Evolutionary conservation across 306 rosid species (phyloP).

Genomic region (Aeschynomene evenia): DNA sequence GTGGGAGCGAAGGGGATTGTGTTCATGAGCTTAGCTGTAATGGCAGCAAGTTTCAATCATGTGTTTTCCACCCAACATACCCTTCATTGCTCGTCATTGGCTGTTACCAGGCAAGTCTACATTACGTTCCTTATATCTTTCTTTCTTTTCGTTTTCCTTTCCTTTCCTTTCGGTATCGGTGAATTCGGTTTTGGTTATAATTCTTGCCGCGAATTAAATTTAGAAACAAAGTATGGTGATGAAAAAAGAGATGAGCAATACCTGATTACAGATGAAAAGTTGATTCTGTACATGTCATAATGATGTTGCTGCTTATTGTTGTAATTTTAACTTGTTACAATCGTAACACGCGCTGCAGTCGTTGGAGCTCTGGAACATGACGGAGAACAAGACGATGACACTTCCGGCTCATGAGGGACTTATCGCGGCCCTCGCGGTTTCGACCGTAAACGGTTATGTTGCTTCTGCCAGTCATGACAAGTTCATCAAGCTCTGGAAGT

Average conservation of each 20-base stretch:
- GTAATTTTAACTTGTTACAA: neutral
- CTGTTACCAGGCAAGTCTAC: conserved; percentile 81
- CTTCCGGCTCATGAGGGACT: conserved; percentile 89
- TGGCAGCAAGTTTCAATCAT: conserved; percentile 80
- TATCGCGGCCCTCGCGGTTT: conserved; percentile 74
- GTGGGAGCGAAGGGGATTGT: conserved; percentile 80
- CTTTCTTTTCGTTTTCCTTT: neutral
- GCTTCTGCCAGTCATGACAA: conserved; percentile 95
- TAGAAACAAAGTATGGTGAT: neutral
- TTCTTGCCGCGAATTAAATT: neutral
- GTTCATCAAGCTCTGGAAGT: conserved; percentile 91
- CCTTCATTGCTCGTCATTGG: conserved; percentile 89
- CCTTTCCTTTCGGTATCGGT: neutral
- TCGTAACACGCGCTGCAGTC: conserved; percentile 54
- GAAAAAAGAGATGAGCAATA: neutral
- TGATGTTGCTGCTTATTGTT: neutral
- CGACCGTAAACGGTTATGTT: conserved; percentile 73
- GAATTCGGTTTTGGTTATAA: neutral
- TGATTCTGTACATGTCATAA: neutral
- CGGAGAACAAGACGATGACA: conserved; percentile 88
- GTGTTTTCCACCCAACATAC: conserved; percentile 88
- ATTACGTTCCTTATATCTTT: neutral
- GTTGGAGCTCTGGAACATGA: conserved; percentile 95
- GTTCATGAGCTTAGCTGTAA: conserved; percentile 87
- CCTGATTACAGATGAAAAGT: neutral